These are phyloP conservation scores for Rutstroemia sp. DNA, from an alignment of 2,329 filamentous ascomycete genomes.

Conservation along the genomic window DNA sequence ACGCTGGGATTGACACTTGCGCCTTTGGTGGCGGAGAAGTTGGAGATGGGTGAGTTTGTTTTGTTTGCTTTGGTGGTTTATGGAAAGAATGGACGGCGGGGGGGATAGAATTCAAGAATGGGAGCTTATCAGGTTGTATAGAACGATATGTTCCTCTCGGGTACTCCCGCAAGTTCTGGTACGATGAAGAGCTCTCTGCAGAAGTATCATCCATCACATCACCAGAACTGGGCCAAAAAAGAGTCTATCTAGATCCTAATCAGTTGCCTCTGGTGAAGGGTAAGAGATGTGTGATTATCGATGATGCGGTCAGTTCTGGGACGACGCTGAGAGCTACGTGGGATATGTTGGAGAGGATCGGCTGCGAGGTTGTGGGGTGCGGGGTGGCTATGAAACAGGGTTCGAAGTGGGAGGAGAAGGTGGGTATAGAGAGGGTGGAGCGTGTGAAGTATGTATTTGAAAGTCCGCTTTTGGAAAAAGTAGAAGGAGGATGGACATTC, in stretches of 20 bases:
- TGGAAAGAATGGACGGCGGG: no score
- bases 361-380: constrained; percentile 15
- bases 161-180: constrained; percentile 28
- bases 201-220: constrained; percentile 24
- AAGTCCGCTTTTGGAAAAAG: constrained; percentile 20
- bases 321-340: constrained; percentile 22
- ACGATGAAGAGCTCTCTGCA: constrained; percentile 18
- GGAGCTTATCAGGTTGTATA: neutral
- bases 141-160: constrained; percentile 24
- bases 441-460: constrained; percentile 21
- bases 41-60: constrained; percentile 18
- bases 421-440: constrained; percentile 14
- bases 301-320: constrained; percentile 25
- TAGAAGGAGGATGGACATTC: constrained; percentile 21
- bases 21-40: constrained; percentile 15
- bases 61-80: neutral
- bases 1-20: constrained; percentile 23
- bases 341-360: constrained; percentile 23
- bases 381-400: constrained; percentile 27
- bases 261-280: constrained; percentile 17
- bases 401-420: constrained; percentile 14
- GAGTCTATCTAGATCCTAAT: constrained; percentile 23
- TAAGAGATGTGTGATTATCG: constrained; percentile 20
- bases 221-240: constrained; percentile 16
- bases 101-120: no score